These are phyloP conservation scores for Medakamo hakoo DNA, from an alignment of 139 green algal species.

Conservation along the genomic window DNA sequence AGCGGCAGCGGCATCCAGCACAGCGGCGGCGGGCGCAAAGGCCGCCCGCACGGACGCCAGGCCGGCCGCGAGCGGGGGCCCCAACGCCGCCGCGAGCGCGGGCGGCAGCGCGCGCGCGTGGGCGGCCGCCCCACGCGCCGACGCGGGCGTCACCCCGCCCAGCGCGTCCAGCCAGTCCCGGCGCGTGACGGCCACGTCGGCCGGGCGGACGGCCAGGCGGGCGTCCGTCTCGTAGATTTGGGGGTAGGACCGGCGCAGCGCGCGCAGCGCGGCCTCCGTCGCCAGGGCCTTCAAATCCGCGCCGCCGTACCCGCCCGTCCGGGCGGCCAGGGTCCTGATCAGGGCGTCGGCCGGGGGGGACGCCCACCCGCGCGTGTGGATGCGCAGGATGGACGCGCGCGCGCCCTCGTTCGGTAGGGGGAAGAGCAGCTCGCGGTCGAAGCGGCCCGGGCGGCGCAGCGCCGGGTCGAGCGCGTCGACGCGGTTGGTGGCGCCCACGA, in stretches of 20 bases:
- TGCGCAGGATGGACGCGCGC: conserved; percentile 65
- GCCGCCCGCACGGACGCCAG: conserved; percentile 20
- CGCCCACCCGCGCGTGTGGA: conserved; percentile 75
- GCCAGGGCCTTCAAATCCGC: conserved; percentile 90
- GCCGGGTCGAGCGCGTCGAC: conserved; percentile 59
- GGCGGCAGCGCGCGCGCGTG: conserved; percentile 39
- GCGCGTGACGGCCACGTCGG: conserved; percentile 20
- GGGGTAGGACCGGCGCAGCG: conserved; percentile 68
- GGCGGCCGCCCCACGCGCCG: conserved; percentile 40
- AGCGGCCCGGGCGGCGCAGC: conserved; percentile 46
- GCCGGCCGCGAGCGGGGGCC: conserved; percentile 12
- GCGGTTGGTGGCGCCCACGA: conserved; percentile 61
- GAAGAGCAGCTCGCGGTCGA: conserved; percentile 66
- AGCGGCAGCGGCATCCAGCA: conserved; percentile 18
- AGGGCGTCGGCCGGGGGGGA: conserved; percentile 33
- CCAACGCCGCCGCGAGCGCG: conserved; percentile 23
- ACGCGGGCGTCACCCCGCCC: conserved; percentile 56
- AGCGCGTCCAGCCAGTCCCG: conserved; percentile 69
- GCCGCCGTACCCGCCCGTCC: conserved; percentile 75
- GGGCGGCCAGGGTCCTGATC: conserved; percentile 45
- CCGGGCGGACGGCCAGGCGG: conserved; percentile 56
- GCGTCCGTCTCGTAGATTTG: conserved; percentile 74
- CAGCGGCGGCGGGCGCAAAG: conserved; percentile 45
- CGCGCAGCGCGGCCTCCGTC: conserved; percentile 76
- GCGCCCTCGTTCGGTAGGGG: conserved; percentile 43